Evolutionary conservation across 1,284 basidiomycete species (phyloP).

Genomic region (Peniophora sp.): DNA sequence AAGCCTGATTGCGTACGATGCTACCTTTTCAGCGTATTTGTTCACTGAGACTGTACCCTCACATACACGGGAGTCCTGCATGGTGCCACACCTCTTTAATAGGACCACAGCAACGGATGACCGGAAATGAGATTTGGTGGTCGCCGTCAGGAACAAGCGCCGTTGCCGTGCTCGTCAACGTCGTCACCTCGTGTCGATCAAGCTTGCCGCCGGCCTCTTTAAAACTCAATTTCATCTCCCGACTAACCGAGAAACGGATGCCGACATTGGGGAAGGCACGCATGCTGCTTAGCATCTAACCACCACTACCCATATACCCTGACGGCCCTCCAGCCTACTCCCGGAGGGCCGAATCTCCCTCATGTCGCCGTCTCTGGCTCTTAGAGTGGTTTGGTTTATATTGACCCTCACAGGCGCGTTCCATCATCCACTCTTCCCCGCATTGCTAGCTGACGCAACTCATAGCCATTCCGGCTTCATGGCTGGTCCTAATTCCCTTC

Average conservation of each 20-base stretch:
- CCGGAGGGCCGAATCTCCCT: not conserved
- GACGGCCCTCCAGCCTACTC: not conserved
- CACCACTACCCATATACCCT: not conserved
- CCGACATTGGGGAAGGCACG: not conserved
- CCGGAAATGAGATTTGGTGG: no score
- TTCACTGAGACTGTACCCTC: no score
- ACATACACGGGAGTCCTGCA: no score
- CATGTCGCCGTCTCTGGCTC: slow-evolving; percentile 11
- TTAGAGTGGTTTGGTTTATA: slow-evolving; percentile 15
- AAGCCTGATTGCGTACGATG: no score
- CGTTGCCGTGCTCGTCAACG: no score
- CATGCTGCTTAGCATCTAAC: not conserved
- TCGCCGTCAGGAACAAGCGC: no score
- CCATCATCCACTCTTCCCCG: not conserved
- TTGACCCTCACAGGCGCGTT: slow-evolving; percentile 8
- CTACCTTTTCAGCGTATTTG: no score
- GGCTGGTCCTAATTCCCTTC: slow-evolving; percentile 37
- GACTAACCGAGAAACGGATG: not conserved
- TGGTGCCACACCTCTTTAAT: no score
- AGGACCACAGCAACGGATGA: no score
- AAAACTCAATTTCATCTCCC: not conserved
- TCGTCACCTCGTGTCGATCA: not conserved
- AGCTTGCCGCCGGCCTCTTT: not conserved
- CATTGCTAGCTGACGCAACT: not conserved
- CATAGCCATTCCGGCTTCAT: slow-evolving; percentile 13